A percentile compares a stretch with the other conserved stretches of the same genome.
Conservation (phyloP, 768 basidiomycete genomes). For the Rhizopogon sp. region DNA sequence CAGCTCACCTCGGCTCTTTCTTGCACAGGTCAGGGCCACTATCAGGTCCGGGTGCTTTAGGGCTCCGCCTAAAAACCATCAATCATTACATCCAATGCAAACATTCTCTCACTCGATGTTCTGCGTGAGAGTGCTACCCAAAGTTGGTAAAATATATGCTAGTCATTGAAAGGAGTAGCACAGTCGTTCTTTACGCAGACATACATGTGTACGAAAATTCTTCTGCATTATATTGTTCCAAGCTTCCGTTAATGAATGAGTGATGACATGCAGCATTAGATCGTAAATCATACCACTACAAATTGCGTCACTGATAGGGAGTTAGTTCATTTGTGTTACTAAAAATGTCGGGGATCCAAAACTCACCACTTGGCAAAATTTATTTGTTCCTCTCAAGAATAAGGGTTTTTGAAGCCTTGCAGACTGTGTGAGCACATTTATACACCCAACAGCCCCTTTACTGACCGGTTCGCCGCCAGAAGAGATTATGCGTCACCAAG, state of each 20-base stretch:
- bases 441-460: neutral
- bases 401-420: conserved; percentile 62
- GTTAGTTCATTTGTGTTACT: neutral
- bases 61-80: too few relatives aligned
- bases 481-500: conserved; percentile 45
- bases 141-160: too few relatives aligned
- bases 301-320: conserved; percentile 38
- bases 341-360: too few relatives aligned
- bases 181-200: too few relatives aligned
- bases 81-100: too few relatives aligned
- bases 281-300: conserved; percentile 34
- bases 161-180: too few relatives aligned
- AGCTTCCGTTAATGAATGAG: conserved; percentile 28
- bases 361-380: conserved; percentile 52
- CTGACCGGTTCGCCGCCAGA: conserved; percentile 54
- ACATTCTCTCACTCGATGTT: too few relatives aligned
- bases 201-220: neutral
- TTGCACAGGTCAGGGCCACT: too few relatives aligned
- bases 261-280: conserved; percentile 17
- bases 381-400: conserved; percentile 50
- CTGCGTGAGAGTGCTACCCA: too few relatives aligned
- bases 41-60: too few relatives aligned
- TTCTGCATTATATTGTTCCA: neutral
- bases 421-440: neutral
- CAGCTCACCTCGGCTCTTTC: too few relatives aligned